Evolutionary conservation across 2,329 filamentous ascomycete genomes (phyloP), one percentile per base, ranked within the genome.

Genomic region (Alternaria brassicae): DNA sequence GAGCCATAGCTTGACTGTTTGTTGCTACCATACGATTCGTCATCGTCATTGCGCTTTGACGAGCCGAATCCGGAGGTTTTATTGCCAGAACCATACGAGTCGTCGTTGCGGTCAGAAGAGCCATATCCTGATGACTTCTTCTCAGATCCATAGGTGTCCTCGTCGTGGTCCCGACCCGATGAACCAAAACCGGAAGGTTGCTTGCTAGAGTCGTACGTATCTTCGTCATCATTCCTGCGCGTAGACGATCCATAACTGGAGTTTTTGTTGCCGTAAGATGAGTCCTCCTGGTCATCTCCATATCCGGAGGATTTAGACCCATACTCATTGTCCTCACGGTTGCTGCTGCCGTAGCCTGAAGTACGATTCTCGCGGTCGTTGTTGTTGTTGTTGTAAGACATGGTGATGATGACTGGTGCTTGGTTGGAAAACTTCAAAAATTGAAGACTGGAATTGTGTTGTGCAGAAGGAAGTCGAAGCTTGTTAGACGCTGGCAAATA

Each of bases 381-480:
- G 27, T 41, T 23, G 58, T 54, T 61, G 39, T 61, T 23, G 58
- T 54, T 61, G 39, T 61, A 61, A 54, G 58, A 61, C 58, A 61
- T 61, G 25, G 15, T 56, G 42, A 55, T 12, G 34, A 21, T 30
- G 19, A 30, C 8, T 23, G 37, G 32, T 48, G 25, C 8, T 21
- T n/a, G 27, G 6, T 48, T 40, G 23, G 27, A 15, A 27, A 32
- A 47, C 13, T 42, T n/a, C 19, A 15, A 27, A 32, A 47, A 8
- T 42, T n/a, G 34, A 27, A 25, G n/a, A 19, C 3, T 32, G 6
- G 15, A 19, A 49, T 15, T 30, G 12, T 23, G 13, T 48, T 13
- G 41, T 28, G 32, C 12, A 32, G 9, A 25, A 40, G 42, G 21
- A 25, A 8, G 10, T 32, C 17, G 34, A 6, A 12, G 27, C 8